Conservation (phyloP, 345 rosid genomes). For the Adansonia digitata region DNA sequence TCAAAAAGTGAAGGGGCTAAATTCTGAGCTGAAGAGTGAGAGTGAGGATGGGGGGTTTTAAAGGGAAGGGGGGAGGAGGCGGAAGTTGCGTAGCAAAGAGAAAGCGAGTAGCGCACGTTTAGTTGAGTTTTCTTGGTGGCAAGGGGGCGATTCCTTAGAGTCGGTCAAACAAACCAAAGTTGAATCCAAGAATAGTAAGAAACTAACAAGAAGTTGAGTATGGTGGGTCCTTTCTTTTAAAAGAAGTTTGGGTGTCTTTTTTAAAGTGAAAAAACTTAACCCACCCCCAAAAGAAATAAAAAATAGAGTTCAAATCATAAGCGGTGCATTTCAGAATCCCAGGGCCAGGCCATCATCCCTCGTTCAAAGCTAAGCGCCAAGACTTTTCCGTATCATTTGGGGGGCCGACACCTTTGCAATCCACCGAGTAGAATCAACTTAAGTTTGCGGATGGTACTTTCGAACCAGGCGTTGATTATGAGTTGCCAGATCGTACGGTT, state of each 20-base stretch:
- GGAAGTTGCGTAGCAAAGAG: slow-evolving; percentile 65
- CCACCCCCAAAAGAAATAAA: too few relatives aligned
- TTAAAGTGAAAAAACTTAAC: too few relatives aligned
- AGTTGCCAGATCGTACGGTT: background rate
- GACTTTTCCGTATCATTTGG: background rate
- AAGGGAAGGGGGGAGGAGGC: slow-evolving; percentile 14
- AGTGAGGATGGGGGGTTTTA: slow-evolving; percentile 19
- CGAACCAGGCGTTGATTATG: background rate
- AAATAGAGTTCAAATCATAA: background rate
- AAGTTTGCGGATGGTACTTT: background rate
- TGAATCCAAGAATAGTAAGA: background rate
- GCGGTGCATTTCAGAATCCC: background rate
- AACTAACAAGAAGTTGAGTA: too few relatives aligned
- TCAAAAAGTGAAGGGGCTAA: background rate
- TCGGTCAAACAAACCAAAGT: slow-evolving; percentile 31
- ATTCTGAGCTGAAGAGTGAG: slow-evolving; percentile 17
- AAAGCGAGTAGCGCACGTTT: slow-evolving; percentile 26
- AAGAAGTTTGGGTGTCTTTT: too few relatives aligned
- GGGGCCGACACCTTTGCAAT: background rate
- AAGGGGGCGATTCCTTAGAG: slow-evolving; percentile 7
- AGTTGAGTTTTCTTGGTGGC: slow-evolving; percentile 3
- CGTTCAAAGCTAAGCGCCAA: background rate
- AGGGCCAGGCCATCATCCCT: background rate
- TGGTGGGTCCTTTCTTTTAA: too few relatives aligned
- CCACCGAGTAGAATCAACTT: background rate